phyloP scores from a whole-genome alignment of 2,329 filamentous ascomycete species.

The Nothopassalora personata region DNA sequence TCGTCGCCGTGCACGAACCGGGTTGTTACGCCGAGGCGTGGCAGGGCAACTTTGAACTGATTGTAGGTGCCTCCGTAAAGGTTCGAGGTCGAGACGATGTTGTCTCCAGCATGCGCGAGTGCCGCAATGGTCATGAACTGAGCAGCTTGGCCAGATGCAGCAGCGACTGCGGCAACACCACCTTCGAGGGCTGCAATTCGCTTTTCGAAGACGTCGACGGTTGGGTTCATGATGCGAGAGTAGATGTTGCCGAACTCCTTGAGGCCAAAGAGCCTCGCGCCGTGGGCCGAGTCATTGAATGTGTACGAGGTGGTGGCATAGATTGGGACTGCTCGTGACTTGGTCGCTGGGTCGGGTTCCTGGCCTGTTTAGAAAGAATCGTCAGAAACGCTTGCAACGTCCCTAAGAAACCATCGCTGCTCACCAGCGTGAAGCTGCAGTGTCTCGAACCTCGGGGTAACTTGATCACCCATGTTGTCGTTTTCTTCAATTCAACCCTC shows the following conservation, averaged over 20 bases:
- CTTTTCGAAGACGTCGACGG: constrained; percentile 94
- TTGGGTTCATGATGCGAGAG: constrained; percentile 93
- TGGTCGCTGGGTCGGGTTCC: constrained; percentile 72
- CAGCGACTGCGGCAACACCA: constrained; percentile 77
- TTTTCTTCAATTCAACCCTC: constrained; percentile 32
- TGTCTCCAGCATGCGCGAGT: constrained; percentile 83
- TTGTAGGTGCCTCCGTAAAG: constrained; percentile 96
- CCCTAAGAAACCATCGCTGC: constrained; percentile 2
- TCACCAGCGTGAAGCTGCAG: constrained; percentile 48
- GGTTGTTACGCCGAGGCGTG: constrained; percentile 78
- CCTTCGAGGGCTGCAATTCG: constrained; percentile 92
- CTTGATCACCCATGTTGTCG: constrained; percentile 20
- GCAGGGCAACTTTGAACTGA: constrained; percentile 87
- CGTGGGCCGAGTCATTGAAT: constrained; percentile 95
- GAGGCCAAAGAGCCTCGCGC: constrained; percentile 88
- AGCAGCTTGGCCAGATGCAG: constrained; percentile 80
- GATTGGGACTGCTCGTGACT: constrained; percentile 87
- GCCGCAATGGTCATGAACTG: constrained; percentile 86
- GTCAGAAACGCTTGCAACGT: constrained; percentile 1
- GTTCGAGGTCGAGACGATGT: constrained; percentile 86
- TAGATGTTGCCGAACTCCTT: constrained; percentile 98
- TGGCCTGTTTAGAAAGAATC: constrained; percentile 51
- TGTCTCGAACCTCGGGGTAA: constrained; percentile 45
- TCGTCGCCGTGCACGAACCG: constrained; percentile 83
- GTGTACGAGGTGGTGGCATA: constrained; percentile 88